Base-by-base conservation (phyloP, 768 basidiomycete species). In the Neoboletus subvelutipes region DNA sequence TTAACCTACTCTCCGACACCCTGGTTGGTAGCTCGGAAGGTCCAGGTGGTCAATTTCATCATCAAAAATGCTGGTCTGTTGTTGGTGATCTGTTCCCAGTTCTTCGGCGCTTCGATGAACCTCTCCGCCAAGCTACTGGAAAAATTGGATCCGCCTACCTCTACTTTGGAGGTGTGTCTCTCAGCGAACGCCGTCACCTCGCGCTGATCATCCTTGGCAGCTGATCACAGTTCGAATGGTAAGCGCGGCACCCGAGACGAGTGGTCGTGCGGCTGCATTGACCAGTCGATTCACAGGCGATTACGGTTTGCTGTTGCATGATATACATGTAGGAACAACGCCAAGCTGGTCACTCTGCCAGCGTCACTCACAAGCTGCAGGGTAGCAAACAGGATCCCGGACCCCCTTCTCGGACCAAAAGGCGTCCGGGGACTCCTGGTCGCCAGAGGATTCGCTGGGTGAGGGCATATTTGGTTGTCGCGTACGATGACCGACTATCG, bases 401-500 rank as follows among this genome's bases (percentile, higher is more conserved):
- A 92, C 64, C 88, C 88, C 1, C 68, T 85, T 29, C 63, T 86
- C 39, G 39, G 39, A 1, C 91, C 90, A 0, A 83, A 84, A 45
- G 87, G 79, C 2, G 82, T 92, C 4, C 77, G 90, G 36, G 55
- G 74, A 5, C 70, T 40, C 18, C 39, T 92, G 4, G 70, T 79
- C 1, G 67, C 78, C 13, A 76, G 90, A 59, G 89, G 89, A 0
- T 71, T 87, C 56, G 72, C 78, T n/a, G 90, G 89, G 82, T 87
- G 55, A 41, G 77, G 64, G 34, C 22, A 4, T 12, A n/a, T 41
- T n/a, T 5, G 1, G 46, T 40, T 40, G 39, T 11, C 20, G 15
- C 15, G n/a, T 20, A 11, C 39, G 11, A 20, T 20, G 20, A 31
- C 55, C n/a, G 10, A 53, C 43, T 5, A 2, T 45, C 26, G 4